A percentile compares a stretch with the other conserved stretches of the same genome.
These are phyloP conservation scores for Terfezia claveryi DNA, from an alignment of 495 filamentous ascomycete genomes.

Conservation along the genomic window DNA sequence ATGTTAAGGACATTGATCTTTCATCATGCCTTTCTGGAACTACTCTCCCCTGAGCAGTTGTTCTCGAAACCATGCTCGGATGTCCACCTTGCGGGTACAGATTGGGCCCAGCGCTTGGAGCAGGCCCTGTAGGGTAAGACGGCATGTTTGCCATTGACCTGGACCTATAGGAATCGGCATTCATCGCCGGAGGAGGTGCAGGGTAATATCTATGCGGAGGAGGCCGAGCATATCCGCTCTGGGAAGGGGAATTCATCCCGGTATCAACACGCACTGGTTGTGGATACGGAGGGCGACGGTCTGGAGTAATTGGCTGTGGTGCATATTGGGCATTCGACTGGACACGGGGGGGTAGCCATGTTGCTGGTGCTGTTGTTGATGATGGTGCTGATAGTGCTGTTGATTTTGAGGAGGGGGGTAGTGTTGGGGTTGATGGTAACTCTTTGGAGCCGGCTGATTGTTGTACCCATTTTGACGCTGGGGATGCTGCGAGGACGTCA, in stretches of 20 bases:
- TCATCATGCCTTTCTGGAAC: slow-evolving; percentile 86
- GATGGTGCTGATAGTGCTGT: slow-evolving; percentile 22
- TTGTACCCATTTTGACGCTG: slow-evolving; percentile 33
- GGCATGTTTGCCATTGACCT: slow-evolving; percentile 66
- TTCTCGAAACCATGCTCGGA: slow-evolving; percentile 34
- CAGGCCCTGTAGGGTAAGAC: slow-evolving; percentile 6
- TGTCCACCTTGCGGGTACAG: slow-evolving; percentile 10
- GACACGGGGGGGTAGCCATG: slow-evolving; percentile 24
- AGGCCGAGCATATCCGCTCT: slow-evolving; percentile 21
- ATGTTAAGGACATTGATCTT: slow-evolving; percentile 84
- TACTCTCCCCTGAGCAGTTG: slow-evolving; percentile 69
- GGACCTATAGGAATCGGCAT: slow-evolving; percentile 67
- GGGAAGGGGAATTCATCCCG: slow-evolving; percentile 20
- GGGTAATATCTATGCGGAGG: slow-evolving; percentile 34
- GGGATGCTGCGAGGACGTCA: slow-evolving; percentile 28
- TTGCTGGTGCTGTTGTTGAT: slow-evolving; percentile 16
- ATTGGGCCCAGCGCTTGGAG: background rate
- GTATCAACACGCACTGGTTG: slow-evolving; percentile 20
- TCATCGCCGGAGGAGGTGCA: slow-evolving; percentile 44
- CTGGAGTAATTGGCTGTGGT: slow-evolving; percentile 38
- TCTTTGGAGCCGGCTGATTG: slow-evolving; percentile 23
- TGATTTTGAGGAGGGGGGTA: slow-evolving; percentile 9
- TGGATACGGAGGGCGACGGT: slow-evolving; percentile 31
- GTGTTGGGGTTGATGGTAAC: slow-evolving; percentile 21
- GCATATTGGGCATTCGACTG: slow-evolving; percentile 41